Base-by-base conservation (phyloP, 805 yeast species). In the Ogataea methanolica region DNA sequence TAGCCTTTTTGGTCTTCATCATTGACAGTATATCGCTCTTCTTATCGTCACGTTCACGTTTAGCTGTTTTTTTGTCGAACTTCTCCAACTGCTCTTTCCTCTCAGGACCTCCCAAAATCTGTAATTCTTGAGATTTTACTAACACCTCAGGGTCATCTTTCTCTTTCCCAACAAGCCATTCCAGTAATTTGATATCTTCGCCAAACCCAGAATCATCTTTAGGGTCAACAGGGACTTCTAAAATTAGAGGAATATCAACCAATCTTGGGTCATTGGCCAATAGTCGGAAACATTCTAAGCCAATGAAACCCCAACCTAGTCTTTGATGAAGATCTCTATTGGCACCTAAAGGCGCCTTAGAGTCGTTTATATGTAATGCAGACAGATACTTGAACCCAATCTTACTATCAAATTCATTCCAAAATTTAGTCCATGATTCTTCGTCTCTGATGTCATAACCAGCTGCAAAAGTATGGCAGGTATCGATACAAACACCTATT, bases 381-480 rank as follows among this genome's bases (percentile, higher is more conserved):
- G 82, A 68, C 41, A 94, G 69, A 62, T 86, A 89, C 53, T 88
- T 68, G 58, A 76, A 71, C 0, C 99, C 99, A 17, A 94, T 74
- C 7, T 75, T 71, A 6, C 72, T 63, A 59, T 91, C 97, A 65
- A 87, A 94, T 36, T 81, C 68, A 5, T 70, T 64, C 95, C 97
- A 86, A 64, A 94, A 91, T 39, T 68, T 67, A 9, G 74, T 71
- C 68, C 82, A 87, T 14, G 69, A 62, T 31, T 73, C 80, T 49
- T 75, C 76, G 16, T 76, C 75, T n/a, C 82, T 68, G 41, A 94
- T 75, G 61, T 94, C 97, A 63, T 88, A 91, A 1, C 99, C 99
- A 1, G 98, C 96, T 0, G 98, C 97, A 72, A 88, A 90, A 0
- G 96, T 75, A 66, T 94, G 99, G 63, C 99, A 94, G 0, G 98